phyloP scores from a whole-genome alignment of 345 rosid genomes.

The Hirschfeldia incana region DNA sequence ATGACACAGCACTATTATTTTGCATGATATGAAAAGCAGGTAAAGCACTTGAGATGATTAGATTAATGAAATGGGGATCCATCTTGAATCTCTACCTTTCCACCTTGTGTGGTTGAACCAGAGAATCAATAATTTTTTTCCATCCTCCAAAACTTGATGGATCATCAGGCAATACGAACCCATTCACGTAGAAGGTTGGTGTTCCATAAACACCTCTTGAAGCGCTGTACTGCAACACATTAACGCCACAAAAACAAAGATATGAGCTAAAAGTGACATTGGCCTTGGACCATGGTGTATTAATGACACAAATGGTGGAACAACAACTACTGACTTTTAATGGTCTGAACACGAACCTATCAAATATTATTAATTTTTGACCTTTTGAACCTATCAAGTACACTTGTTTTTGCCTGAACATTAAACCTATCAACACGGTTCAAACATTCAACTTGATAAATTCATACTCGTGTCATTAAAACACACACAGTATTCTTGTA shows the following conservation, averaged over 20 bases:
- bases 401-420: not conserved
- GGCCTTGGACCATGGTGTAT: not conserved
- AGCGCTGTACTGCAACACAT: conserved; percentile 49
- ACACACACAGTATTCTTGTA: not conserved
- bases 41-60: not conserved
- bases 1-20: not conserved
- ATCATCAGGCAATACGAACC: conserved; percentile 44
- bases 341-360: not conserved
- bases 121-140: conserved; percentile 47
- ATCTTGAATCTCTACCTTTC: conserved; percentile 4
- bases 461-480: not conserved
- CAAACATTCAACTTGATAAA: not conserved
- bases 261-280: no score
- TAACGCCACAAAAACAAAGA: not conserved
- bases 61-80: not conserved
- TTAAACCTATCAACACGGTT: not conserved
- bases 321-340: not conserved
- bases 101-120: conserved; percentile 21
- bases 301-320: not conserved
- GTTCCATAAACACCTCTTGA: conserved; percentile 55
- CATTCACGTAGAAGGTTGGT: conserved; percentile 50
- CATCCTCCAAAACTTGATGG: conserved; percentile 46
- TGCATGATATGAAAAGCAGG: not conserved
- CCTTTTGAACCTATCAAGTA: not conserved
- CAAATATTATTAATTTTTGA: not conserved